Conservation (phyloP, 805 yeast genomes). For the Candida saitoana region DNA sequence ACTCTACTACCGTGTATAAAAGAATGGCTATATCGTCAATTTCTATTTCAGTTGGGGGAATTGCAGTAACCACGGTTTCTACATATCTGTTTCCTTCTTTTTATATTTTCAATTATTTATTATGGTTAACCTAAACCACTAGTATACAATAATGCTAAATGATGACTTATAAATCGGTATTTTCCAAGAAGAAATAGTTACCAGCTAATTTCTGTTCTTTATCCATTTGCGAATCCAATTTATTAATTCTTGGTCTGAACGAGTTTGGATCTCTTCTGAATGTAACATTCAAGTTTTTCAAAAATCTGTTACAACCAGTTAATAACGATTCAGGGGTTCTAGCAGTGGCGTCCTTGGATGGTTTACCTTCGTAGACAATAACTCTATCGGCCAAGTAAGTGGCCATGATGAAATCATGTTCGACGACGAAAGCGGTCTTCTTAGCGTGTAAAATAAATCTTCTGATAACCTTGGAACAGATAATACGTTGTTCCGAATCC, state of each 20-base stretch:
- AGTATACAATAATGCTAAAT: slow-evolving; percentile 1
- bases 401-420: slow-evolving; percentile 99
- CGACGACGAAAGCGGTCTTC: slow-evolving; percentile 98
- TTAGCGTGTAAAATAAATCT: slow-evolving; percentile 93
- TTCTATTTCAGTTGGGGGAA: too few species aligned
- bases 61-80: not conserved
- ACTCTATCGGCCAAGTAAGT: slow-evolving; percentile 98
- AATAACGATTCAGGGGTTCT: slow-evolving; percentile 87
- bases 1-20: too few species aligned
- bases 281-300: slow-evolving; percentile 94
- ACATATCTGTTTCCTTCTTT: not conserved
- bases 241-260: slow-evolving; percentile 97
- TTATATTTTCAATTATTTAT: not conserved
- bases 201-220: slow-evolving; percentile 92
- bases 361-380: slow-evolving; percentile 95
- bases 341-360: slow-evolving; percentile 82
- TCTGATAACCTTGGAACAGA: slow-evolving; percentile 97
- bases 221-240: slow-evolving; percentile 97
- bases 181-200: slow-evolving; percentile 94
- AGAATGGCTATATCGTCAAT: too few species aligned
- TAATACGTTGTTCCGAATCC: slow-evolving; percentile 99
- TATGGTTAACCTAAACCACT: not conserved
- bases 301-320: slow-evolving; percentile 95
- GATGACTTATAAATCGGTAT: slow-evolving; percentile 31
- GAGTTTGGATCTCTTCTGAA: slow-evolving; percentile 99